Conservation (phyloP, 140 eudicot genomes). For the Anethum foeniculum region DNA sequence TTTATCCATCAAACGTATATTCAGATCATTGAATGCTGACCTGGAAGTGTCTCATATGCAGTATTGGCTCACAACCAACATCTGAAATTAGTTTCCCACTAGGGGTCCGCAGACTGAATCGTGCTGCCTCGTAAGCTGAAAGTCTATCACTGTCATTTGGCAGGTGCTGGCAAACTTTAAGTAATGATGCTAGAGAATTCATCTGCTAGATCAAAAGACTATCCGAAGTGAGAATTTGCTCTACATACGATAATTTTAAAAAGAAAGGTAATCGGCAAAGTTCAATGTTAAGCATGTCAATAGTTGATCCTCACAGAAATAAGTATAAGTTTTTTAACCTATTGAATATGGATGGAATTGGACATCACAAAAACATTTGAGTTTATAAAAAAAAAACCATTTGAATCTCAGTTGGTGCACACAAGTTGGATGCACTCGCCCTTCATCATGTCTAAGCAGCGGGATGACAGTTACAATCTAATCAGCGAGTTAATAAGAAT, state of each 20-base stretch:
- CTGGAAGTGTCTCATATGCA: constrained; percentile 97
- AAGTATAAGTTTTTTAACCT: not conserved
- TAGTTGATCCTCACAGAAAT: not conserved
- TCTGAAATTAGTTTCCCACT: constrained; percentile 78
- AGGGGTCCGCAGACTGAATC: constrained; percentile 65
- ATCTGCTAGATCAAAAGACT: constrained; percentile 39
- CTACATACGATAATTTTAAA: not conserved
- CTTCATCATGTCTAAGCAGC: not conserved
- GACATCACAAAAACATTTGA: not conserved
- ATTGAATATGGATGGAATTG: not conserved
- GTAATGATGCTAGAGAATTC: constrained; percentile 76
- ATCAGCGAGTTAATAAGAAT: not conserved
- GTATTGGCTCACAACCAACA: constrained; percentile 93
- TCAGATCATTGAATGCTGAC: constrained; percentile 24
- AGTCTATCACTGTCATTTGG: constrained; percentile 44
- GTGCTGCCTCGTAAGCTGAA: constrained; percentile 62
- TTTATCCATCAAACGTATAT: not conserved
- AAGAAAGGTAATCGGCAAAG: not conserved
- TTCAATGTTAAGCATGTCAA: not conserved
- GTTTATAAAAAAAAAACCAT: not conserved
- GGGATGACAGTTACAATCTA: not conserved
- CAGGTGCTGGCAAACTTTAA: constrained; percentile 59
- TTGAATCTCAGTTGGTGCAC: not conserved
- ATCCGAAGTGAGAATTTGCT: not conserved
- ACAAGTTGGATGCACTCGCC: not conserved